Conservation (phyloP, 441 rosid genomes). For the Populus tomentosa region DNA sequence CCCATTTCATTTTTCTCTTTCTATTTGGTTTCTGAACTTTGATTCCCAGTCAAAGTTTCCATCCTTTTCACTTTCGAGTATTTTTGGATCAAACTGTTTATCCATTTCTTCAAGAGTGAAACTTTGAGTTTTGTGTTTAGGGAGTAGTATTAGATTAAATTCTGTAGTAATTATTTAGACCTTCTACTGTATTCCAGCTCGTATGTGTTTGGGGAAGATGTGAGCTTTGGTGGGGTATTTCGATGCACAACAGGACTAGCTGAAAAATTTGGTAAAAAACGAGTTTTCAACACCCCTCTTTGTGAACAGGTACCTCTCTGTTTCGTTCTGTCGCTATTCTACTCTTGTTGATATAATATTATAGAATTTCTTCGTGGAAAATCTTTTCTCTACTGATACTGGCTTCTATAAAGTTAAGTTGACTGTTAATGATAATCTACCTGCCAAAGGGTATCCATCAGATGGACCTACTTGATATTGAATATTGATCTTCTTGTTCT, state of each 20-base stretch:
- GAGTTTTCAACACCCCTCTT: slow-evolving; percentile 91
- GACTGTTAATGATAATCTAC: neutral
- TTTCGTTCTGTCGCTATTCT: neutral
- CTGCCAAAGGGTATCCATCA: neutral
- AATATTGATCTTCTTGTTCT: neutral
- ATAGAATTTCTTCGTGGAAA: neutral
- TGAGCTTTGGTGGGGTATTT: slow-evolving; percentile 93
- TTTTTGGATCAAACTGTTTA: neutral
- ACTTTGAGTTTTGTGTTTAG: neutral
- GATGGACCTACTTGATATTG: neutral
- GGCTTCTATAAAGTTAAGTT: neutral
- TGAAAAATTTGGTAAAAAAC: slow-evolving; percentile 67
- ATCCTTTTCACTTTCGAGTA: neutral
- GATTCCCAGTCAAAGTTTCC: neutral
- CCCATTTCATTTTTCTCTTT: neutral
- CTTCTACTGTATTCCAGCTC: slow-evolving; percentile 38
- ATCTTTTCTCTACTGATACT: neutral
- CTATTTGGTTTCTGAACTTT: neutral
- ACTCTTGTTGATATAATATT: neutral
- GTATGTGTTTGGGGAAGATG: slow-evolving; percentile 96
- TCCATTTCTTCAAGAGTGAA: neutral
- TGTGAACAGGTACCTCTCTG: slow-evolving; percentile 64
- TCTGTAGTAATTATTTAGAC: neutral
- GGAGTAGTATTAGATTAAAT: neutral
- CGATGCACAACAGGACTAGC: slow-evolving; percentile 88